A percentile compares a stretch with the other conserved stretches of the same genome.
Evolutionary conservation across 306 rosid species (phyloP).

Genomic region (Neltuma alba): DNA sequence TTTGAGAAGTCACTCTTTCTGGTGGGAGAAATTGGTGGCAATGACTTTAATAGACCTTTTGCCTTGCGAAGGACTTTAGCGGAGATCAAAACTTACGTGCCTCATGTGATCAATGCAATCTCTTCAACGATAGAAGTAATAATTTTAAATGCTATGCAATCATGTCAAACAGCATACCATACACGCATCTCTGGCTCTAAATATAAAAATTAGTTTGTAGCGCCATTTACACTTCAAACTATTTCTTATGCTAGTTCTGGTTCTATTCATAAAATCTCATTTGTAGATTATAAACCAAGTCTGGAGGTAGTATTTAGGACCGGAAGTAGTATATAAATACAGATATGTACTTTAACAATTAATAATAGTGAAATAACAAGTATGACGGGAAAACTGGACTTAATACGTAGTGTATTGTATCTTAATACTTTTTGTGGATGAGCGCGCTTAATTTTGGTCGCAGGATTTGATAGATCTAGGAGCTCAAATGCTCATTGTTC

Average conservation of each 20-base stretch:
- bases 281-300: no score
- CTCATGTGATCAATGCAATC: not conserved
- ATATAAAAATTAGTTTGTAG: no score
- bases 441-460: not conserved
- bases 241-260: no score
- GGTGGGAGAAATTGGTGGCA: slow-evolving; percentile 71
- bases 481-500: slow-evolving; percentile 51
- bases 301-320: no score
- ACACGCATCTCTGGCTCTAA: no score
- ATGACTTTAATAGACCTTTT: slow-evolving; percentile 52
- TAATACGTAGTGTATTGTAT: no score
- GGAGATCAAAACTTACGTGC: not conserved
- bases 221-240: no score
- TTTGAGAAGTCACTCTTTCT: slow-evolving; percentile 51
- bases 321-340: no score
- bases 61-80: not conserved
- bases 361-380: no score
- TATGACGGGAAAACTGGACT: no score
- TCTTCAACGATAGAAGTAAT: not conserved
- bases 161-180: not conserved
- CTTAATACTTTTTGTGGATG: not conserved
- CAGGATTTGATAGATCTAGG: slow-evolving; percentile 57
- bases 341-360: no score
- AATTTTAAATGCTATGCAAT: not conserved
- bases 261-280: no score